Evolutionary conservation across 495 filamentous ascomycete genomes (phyloP), one percentile per base, ranked within the genome.

Genomic region (Hypoxylon fuscum): DNA sequence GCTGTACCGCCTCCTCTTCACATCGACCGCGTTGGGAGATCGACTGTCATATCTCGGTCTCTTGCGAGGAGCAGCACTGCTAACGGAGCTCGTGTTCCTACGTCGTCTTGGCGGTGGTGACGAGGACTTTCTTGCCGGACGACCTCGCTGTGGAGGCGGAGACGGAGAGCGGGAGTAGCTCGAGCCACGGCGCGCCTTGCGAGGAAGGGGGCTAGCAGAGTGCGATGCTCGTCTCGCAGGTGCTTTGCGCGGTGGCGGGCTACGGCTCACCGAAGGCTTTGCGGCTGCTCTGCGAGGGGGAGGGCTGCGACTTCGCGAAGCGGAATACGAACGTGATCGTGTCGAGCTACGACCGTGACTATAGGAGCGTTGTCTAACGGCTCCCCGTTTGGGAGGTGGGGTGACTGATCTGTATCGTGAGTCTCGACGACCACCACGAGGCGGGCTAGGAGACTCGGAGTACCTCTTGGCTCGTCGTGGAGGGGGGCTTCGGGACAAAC

Each of bases 201-300:
- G 38, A 45, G 59, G 62, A 23, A 68, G 59, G 12, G 73, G 75
- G 51, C 69, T 76, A 35, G 40, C 55, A 21, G 74, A 75, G 37
- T 67, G 57, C 5, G 74, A 72, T 34, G 68, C 71, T 12, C 59
- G 55, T 25, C 57, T 59, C 14, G 63, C 47, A 3, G 47, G 66
- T 25, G 58, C 65, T 2, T 64, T 69, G 17, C 71, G 63, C 2
- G 71, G 70, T 2, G 71, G 54, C 8, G 74, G 72, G 22, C 58
- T 58, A 18, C 58, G 65, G 43, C 63, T 58, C 5, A 22, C 10
- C 5, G 60, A 42, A 10, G 47, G 18, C 17, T 46, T 61, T n/a
- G 54, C 47, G 1, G 55, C 58, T 25, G 44, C 63, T 41, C 45
- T 64, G 18, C 69, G 69, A 41, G 43, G 22, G n/a, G 63, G 63